phyloP scores from a whole-genome alignment of 1,284 basidiomycete genomes.

The Trametes hirsuta region DNA sequence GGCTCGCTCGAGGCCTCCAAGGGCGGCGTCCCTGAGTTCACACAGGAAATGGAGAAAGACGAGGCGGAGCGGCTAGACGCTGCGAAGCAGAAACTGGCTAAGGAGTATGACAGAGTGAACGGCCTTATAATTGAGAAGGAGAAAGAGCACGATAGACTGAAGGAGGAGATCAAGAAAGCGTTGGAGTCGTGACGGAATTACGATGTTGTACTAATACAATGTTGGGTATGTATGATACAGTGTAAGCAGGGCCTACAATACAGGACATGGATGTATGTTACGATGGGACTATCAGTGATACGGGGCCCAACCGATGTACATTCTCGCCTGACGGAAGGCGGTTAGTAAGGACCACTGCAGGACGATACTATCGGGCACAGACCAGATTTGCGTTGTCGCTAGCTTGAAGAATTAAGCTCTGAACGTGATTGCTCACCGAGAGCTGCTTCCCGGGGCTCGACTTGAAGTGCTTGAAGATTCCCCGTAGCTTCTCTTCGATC shows the following conservation, averaged over 20 bases:
- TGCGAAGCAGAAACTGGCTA: conserved; percentile 69
- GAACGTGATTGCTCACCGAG: conserved; percentile 85
- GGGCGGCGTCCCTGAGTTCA: conserved; percentile 80
- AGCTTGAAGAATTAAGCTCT: conserved; percentile 88
- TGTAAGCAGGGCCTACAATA: neutral
- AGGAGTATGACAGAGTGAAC: conserved; percentile 66
- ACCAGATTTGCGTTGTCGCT: conserved; percentile 77
- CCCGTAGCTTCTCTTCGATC: conserved; percentile 85
- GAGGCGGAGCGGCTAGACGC: conserved; percentile 83
- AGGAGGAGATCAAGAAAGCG: conserved; percentile 49
- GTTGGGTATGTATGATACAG: conserved; percentile 21
- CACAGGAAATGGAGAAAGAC: conserved; percentile 80
- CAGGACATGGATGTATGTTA: neutral
- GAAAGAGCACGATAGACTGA: conserved; percentile 66
- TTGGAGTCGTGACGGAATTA: neutral
- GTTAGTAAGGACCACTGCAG: neutral
- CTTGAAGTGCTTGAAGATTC: conserved; percentile 69
- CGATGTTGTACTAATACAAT: conserved; percentile 21
- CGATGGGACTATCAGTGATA: conserved; percentile 61
- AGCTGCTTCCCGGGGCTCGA: conserved; percentile 64
- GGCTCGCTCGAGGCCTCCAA: conserved; percentile 65
- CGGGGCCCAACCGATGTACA: conserved; percentile 88
- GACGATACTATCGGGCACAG: conserved; percentile 50
- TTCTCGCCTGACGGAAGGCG: conserved; percentile 54
- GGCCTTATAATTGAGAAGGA: conserved; percentile 70